A percentile compares a stretch with the other conserved stretches of the same genome.
Conservation (phyloP, 176 grass and related monocot genomes). For the bread wheat (Triticum aestivum) region DNA sequence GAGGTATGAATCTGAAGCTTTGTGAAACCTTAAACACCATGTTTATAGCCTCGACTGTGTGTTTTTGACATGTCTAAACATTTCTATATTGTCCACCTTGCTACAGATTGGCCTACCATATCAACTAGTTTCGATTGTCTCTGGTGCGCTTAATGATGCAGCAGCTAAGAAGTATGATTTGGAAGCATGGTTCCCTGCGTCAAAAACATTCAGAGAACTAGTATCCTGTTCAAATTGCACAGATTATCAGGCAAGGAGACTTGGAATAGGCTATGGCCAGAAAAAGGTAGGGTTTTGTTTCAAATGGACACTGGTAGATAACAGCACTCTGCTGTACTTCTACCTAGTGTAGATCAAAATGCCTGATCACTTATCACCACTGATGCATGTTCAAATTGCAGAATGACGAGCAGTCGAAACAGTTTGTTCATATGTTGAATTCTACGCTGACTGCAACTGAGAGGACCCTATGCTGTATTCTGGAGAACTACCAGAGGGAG, state of each 20-base stretch:
- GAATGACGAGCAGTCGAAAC: slow-evolving; percentile 88
- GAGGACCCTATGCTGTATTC: slow-evolving; percentile 88
- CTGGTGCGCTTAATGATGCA: slow-evolving; percentile 91
- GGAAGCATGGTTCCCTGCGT: slow-evolving; percentile 95
- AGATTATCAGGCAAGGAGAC: slow-evolving; percentile 85
- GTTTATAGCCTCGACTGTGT: not conserved
- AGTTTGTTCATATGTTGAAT: slow-evolving; percentile 92
- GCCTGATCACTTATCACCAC: not conserved
- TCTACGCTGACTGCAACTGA: slow-evolving; percentile 91
- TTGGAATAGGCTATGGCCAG: slow-evolving; percentile 87
- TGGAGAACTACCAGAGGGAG: slow-evolving; percentile 84
- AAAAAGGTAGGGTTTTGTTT: slow-evolving; percentile 62
- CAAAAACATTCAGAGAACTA: slow-evolving; percentile 83
- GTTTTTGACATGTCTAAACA: not conserved
- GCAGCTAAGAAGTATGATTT: slow-evolving; percentile 97
- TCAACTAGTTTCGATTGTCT: slow-evolving; percentile 87
- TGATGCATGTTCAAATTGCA: slow-evolving; percentile 15
- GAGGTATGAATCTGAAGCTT: slow-evolving; percentile 31
- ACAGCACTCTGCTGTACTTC: not conserved
- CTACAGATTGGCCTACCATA: slow-evolving; percentile 77
- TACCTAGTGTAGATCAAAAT: not conserved
- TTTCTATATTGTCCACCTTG: slow-evolving; percentile 25
- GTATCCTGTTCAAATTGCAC: slow-evolving; percentile 98
- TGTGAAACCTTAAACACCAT: not conserved
- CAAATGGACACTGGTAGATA: not conserved